Conservation (phyloP, 78 protist species). For the Dictyostelium capitatum region DNA sequence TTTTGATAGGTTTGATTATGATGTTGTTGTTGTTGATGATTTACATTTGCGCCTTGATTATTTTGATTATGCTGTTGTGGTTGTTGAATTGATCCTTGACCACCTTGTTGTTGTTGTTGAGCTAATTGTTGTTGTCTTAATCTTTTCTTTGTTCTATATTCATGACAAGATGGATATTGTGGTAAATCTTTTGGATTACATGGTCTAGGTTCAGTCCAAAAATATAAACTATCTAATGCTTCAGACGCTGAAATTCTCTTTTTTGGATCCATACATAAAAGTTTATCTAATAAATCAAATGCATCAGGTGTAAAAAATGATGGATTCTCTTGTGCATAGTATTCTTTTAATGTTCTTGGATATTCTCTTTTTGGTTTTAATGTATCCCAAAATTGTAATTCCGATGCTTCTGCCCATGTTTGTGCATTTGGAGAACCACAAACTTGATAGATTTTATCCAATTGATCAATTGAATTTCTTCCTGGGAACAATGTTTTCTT, state of each 20-base stretch:
- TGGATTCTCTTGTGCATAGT: conserved; percentile 28
- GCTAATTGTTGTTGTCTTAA: conserved; percentile 47
- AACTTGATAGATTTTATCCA: conserved; percentile 68
- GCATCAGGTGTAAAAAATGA: conserved; percentile 65
- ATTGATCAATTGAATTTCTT: conserved; percentile 74
- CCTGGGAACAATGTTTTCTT: conserved; percentile 84
- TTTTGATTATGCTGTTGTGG: neutral
- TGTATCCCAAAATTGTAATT: conserved; percentile 32
- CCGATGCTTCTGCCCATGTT: conserved; percentile 62
- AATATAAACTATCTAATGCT: conserved; percentile 75
- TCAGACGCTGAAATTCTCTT: conserved; percentile 81
- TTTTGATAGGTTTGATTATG: neutral
- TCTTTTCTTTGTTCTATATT: conserved; percentile 70
- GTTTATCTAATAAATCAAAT: conserved; percentile 65
- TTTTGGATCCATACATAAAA: conserved; percentile 74
- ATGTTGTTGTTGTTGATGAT: neutral
- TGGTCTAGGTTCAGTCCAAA: conserved; percentile 78
- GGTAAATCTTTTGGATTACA: conserved; percentile 64
- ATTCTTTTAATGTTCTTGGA: conserved; percentile 29
- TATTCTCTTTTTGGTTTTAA: conserved; percentile 47
- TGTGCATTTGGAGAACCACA: conserved; percentile 83
- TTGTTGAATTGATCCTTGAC: conserved; percentile 32
- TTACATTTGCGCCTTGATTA: neutral
- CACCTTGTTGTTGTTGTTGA: conserved; percentile 28
- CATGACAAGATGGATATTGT: conserved; percentile 72